These are phyloP conservation scores for Colletotrichum magnum DNA, from an alignment of 2,329 filamentous ascomycete genomes.

Conservation along the genomic window DNA sequence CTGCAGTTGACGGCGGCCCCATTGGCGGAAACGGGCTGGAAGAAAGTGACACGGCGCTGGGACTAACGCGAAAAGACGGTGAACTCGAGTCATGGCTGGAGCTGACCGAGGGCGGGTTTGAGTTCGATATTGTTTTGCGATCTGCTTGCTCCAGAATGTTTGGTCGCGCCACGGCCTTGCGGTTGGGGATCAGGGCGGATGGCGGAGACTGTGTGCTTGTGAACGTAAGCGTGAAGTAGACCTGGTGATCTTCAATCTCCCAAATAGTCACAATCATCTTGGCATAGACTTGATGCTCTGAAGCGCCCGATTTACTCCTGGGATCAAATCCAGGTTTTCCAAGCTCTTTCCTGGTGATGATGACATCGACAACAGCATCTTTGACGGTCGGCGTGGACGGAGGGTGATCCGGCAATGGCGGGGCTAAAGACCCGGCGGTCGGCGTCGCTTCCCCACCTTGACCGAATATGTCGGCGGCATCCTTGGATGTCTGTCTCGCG, in stretches of 20 bases:
- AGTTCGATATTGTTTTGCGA: constrained; percentile 58
- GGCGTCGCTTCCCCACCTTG: constrained; percentile 54
- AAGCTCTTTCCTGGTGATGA: constrained; percentile 68
- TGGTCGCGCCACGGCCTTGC: constrained; percentile 56
- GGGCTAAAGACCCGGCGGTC: constrained; percentile 47
- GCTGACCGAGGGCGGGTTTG: constrained; percentile 61
- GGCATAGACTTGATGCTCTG: constrained; percentile 66
- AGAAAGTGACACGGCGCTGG: constrained; percentile 66
- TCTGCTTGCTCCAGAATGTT: constrained; percentile 62
- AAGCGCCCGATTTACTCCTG: constrained; percentile 52
- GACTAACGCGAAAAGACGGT: constrained; percentile 62
- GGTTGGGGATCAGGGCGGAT: constrained; percentile 49
- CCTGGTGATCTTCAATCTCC: constrained; percentile 75
- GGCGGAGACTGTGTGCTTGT: constrained; percentile 68
- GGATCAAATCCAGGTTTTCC: constrained; percentile 55
- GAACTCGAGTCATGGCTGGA: constrained; percentile 65
- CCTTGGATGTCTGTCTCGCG: constrained; percentile 41
- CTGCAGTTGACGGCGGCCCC: constrained; percentile 72
- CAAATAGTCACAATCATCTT: constrained; percentile 85
- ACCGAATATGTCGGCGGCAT: constrained; percentile 28
- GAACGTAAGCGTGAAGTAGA: constrained; percentile 82
- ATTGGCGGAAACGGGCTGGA: constrained; percentile 75
- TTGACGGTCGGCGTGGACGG: constrained; percentile 53
- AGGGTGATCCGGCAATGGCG: constrained; percentile 40
- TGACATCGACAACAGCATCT: constrained; percentile 77